Conservation (phyloP, 768 basidiomycete species). For the Panus rudis region DNA sequence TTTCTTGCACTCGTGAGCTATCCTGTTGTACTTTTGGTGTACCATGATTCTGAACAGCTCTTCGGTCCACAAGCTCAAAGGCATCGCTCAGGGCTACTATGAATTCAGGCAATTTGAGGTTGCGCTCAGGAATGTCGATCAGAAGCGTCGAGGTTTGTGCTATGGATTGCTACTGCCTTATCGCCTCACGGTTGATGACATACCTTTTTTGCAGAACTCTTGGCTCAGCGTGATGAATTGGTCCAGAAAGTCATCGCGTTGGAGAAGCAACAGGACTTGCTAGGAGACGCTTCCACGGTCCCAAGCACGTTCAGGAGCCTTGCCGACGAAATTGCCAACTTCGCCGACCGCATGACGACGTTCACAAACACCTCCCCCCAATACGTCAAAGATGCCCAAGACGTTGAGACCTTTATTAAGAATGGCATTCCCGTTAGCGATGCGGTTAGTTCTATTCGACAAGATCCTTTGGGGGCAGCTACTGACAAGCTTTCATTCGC, state of each 20-base stretch:
- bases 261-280: not conserved
- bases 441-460: too few species aligned
- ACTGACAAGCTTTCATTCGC: too few species aligned
- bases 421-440: too few species aligned
- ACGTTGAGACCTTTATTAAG: too few species aligned
- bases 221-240: not conserved
- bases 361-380: not conserved
- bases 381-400: too few species aligned
- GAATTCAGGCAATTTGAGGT: not conserved
- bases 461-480: too few species aligned
- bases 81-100: not conserved
- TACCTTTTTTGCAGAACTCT: not conserved
- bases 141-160: not conserved
- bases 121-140: not conserved
- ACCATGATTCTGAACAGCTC: not conserved
- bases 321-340: not conserved
- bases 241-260: not conserved
- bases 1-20: not conserved
- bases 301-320: not conserved
- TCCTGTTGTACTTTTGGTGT: not conserved
- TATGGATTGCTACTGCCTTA: not conserved
- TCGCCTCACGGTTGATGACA: too few species aligned
- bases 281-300: not conserved
- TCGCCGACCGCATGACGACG: not conserved
- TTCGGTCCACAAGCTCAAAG: not conserved